These are phyloP conservation scores for Clitoria ternatea DNA, from an alignment of 306 rosid species.

Conservation along the genomic window DNA sequence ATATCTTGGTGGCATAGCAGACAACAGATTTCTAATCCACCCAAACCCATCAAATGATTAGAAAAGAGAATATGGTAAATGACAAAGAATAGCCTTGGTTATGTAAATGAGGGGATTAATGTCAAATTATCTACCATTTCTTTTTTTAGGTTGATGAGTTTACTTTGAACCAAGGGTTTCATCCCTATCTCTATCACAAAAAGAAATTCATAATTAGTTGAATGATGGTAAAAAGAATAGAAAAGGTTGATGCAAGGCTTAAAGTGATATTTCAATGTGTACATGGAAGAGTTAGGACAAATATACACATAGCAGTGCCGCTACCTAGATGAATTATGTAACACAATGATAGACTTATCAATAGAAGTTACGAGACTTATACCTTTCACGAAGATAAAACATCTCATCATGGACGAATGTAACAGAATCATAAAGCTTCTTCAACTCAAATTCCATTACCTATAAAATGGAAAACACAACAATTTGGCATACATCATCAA, in stretches of 20 bases:
- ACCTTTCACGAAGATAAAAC: conserved; percentile 97
- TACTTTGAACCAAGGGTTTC: neutral
- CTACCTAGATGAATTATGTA: neutral
- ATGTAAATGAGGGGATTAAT: neutral
- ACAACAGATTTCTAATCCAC: neutral
- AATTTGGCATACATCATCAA: too few relatives aligned
- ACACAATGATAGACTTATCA: neutral
- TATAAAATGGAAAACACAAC: conserved; percentile 31
- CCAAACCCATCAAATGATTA: neutral
- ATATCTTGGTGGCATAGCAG: neutral
- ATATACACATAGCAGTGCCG: neutral
- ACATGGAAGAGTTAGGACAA: neutral
- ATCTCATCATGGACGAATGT: conserved; percentile 84
- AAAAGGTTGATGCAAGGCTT: neutral
- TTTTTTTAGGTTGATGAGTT: neutral
- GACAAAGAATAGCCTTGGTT: neutral
- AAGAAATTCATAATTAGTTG: neutral
- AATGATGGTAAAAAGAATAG: neutral
- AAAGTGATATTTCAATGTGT: neutral
- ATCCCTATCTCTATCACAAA: neutral
- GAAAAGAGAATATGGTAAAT: neutral
- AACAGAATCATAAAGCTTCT: conserved; percentile 65
- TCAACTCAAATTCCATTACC: conserved; percentile 86
- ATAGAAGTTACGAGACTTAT: conserved; percentile 1
- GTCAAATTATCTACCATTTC: neutral